Evolutionary conservation across 176 grass and related monocot genomes (phyloP).

Genomic region (Microstegium vimineum): DNA sequence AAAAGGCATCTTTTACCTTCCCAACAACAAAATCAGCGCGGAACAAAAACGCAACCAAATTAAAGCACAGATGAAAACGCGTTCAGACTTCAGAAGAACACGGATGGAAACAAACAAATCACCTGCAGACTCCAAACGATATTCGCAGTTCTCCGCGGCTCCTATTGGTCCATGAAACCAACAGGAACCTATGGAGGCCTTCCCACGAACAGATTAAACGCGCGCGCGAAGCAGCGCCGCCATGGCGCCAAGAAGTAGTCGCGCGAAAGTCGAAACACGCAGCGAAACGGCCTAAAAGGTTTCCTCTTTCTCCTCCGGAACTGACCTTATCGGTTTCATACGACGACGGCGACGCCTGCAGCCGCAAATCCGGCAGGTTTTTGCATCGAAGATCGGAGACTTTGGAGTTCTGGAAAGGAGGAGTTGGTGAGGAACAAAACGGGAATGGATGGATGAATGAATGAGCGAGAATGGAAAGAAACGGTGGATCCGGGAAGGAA

Average conservation of each 20-base stretch:
- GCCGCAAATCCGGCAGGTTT: conserved; percentile 23
- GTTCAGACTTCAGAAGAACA: neutral
- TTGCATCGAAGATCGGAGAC: neutral
- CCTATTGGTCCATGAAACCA: neutral
- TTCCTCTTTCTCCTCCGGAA: neutral
- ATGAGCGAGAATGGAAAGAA: conserved; percentile 13
- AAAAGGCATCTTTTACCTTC: neutral
- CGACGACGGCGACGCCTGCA: neutral
- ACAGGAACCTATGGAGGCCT: neutral
- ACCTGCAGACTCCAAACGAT: neutral
- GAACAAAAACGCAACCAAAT: neutral
- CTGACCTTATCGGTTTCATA: conserved; percentile 29
- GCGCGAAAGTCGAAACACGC: neutral
- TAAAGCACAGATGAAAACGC: neutral
- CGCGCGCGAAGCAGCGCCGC: neutral
- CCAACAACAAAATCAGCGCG: neutral
- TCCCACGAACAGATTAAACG: conserved; percentile 26
- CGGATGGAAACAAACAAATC: neutral
- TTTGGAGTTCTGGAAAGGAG: conserved; percentile 21
- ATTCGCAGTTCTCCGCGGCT: neutral
- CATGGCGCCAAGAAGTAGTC: conserved; percentile 16
- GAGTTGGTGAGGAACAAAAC: conserved; percentile 30
- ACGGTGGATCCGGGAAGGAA: conserved; percentile 19
- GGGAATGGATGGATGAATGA: neutral
- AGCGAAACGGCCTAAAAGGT: neutral